phyloP scores from a whole-genome alignment of 78 protist species.

The Dictyostelium capitatum region DNA sequence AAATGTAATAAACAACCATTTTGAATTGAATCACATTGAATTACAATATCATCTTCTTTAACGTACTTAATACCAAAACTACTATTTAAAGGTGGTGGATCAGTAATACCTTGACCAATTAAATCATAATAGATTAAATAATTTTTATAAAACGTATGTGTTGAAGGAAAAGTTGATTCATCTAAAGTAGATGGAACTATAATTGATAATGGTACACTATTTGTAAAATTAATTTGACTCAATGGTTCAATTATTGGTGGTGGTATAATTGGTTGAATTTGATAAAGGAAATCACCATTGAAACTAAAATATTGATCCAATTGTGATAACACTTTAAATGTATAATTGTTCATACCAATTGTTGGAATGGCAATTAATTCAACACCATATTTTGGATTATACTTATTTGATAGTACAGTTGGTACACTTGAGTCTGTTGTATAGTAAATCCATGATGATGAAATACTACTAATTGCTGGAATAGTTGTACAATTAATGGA shows the following conservation, averaged over 20 bases:
- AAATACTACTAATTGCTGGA: neutral
- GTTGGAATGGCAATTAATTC: neutral
- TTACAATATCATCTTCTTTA: neutral
- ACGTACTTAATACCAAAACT: neutral
- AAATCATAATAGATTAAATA: slow-evolving; percentile 20
- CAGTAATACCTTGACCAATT: neutral
- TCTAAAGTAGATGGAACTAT: neutral
- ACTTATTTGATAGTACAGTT: neutral
- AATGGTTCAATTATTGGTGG: slow-evolving; percentile 4
- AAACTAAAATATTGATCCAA: slow-evolving; percentile 11
- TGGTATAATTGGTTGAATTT: slow-evolving; percentile 27
- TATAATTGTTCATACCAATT: neutral
- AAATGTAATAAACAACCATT: slow-evolving; percentile 18
- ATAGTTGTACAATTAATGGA: neutral
- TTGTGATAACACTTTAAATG: neutral
- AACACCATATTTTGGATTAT: slow-evolving; percentile 35
- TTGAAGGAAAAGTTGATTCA: neutral
- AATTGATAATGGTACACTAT: neutral
- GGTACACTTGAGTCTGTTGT: neutral
- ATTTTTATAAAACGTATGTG: neutral
- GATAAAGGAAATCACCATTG: neutral
- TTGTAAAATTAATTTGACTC: neutral
- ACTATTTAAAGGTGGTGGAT: neutral
- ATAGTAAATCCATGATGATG: slow-evolving; percentile 31
- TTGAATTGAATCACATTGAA: neutral